Evolutionary conservation across 2,329 filamentous ascomycete genomes (phyloP), one percentile per base, ranked within the genome.

Genomic region (Sporothrix dimorphospora): DNA sequence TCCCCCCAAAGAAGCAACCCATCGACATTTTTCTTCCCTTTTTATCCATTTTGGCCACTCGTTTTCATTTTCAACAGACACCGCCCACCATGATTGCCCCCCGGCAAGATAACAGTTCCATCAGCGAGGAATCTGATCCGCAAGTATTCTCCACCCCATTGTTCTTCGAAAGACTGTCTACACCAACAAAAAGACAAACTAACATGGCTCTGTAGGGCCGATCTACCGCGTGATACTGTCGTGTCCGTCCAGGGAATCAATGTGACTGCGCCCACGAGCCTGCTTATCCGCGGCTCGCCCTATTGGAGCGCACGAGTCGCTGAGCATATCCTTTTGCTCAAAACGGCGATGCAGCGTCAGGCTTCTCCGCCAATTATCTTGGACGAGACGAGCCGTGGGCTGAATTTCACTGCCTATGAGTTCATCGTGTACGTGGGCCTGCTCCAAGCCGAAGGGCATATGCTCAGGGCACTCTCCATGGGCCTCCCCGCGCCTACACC

Each of bases 351-450:
- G 5, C 21, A 27, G 21, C 51, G 27, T 2, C 51, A 27, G n/a
- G 7, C 24, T 9, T 55, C 21, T 11, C 61, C 49, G 5, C 66
- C 47, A 1, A 69, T 69, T 12, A 12, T 55, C 7, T n/a, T 69
- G 4, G 49, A 27, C 14, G 49, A 57, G 5, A 27, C 21, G 27
- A 19, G 47, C 27, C 27, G 16, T 24, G 63, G 63, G 21, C 21
- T 51, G 3, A 12, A n/a, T 30, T 24, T 42, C 6, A n/a, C 34
- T 2, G 66, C 66, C 49, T 55, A 45, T 34, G 49, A 69, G n/a
- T 57, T 69, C 24, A n/a, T 34, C 14, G 49, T 57, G 11, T 69
- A 69, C 49, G 47, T 69, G 34, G 66, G 49, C 34, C 47, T 69
- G n/a, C 66, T 69, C 3, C 30, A 69, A 21, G 49, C 66, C 30